Evolutionary conservation across 2,329 filamentous ascomycete genomes (phyloP), one percentile per base, ranked within the genome.

Genomic region (Lasiodiplodia hormozganensis): DNA sequence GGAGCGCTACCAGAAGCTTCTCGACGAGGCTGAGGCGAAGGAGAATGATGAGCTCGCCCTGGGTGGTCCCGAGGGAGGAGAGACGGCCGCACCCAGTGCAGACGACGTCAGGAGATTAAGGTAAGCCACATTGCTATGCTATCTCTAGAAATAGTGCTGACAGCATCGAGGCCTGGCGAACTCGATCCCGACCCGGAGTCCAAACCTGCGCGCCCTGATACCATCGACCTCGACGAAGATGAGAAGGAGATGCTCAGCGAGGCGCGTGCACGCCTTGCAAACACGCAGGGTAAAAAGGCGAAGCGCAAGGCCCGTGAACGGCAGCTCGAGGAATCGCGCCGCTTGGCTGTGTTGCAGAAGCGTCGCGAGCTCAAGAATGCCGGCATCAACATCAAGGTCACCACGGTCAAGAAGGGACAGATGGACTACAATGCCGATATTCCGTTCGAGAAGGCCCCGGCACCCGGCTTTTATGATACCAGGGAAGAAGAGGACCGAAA

Each of bases 361-460:
- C 89, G 96, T 49, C 89, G 96, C 73, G 96, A 99, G 82, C 88
- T 99, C 72, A 99, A 99, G 83, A 96, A 94, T 77, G 94, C 96
- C 1, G 96, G 96, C 58, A 98, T 99, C 82, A 99, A 99, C 79
- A 94, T 98, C 83, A 99, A 98, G 82, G 90, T 98, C 68, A 89
- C 90, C 2, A 96, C 92, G 16, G 89, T 92, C 70, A 98, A 98
- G 84, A 90, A 93, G 84, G 96, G 96, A 0, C 91, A 98, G 83
- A 99, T 99, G 93, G 96, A 99, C 81, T 99, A 99, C 84, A 99
- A 99, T 80, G 96, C 96, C 74, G 96, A 99, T 74, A 97, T 99
- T 72, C 96, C 96, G 0, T 98, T 99, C 72, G 96, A 99, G 80
- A 97, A 96, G 81, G 92, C 92, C 71, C 90, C 96, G 0, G 91